A percentile compares a stretch with the other conserved stretches of the same genome.
Evolutionary conservation across 2,329 filamentous ascomycete species (phyloP).

Genomic region (Lachnellula arida): DNA sequence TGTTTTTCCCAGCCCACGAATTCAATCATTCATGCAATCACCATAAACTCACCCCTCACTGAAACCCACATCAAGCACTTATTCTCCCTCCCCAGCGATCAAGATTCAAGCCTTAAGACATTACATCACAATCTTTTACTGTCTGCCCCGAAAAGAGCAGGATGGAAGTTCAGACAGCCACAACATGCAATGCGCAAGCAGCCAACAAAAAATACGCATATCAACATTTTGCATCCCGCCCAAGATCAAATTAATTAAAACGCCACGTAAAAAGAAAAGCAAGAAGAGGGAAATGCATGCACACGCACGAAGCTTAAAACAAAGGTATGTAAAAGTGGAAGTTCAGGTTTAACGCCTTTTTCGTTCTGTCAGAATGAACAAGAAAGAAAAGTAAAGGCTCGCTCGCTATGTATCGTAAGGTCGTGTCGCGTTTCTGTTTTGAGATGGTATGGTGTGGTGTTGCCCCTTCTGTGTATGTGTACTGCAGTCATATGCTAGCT

Average conservation of each 20-base stretch:
- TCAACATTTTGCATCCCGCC: neutral
- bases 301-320: neutral
- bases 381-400: neutral
- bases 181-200: neutral
- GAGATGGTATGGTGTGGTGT: neutral
- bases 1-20: neutral
- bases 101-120: neutral
- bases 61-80: neutral
- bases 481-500: neutral
- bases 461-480: neutral
- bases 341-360: neutral
- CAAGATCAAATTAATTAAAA: neutral
- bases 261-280: neutral
- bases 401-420: neutral
- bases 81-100: neutral
- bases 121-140: neutral
- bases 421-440: neutral
- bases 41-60: neutral
- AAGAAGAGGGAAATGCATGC: neutral
- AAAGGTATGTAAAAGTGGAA: neutral
- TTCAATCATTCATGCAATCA: neutral
- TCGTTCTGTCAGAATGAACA: neutral
- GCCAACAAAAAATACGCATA: neutral
- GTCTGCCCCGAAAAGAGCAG: neutral
- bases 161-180: neutral